Base-by-base conservation (phyloP, 2,329 filamentous ascomycete species). In the Xylariaceae sp. region DNA sequence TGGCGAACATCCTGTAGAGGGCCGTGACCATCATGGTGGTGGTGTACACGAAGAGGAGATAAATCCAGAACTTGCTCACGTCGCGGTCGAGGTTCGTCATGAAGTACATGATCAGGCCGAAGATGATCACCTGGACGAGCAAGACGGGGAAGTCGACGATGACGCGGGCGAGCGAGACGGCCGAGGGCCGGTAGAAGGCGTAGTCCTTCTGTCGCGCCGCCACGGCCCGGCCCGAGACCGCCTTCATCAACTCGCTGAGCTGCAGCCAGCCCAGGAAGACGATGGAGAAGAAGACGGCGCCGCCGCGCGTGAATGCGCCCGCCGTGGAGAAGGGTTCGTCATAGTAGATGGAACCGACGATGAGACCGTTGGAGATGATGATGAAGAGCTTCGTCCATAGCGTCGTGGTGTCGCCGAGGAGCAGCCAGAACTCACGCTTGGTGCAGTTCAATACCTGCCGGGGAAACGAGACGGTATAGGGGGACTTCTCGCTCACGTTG, bases 301-400 rank as follows among this genome's bases (percentile, higher is more conserved):
- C 69, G 15, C 69, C 68, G 0, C 69, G 64, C 3, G 65, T 57
- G 59, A 81, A 88, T 58, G 85, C 81, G 38, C 79, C 82, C 1
- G 60, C 59, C 0, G 83, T 85, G 31, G 72, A 68, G 1, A 64
- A 48, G 1, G 72, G 62, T 19, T 85, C 64, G 44, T 85, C 76
- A 52, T 88, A 86, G 63, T 92, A 92, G 13, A 92, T 69, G 2
- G 82, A 86, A 2, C 85, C 83, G 38, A 89, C 81, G 45, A 94
- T 85, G 8, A 94, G 69, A 4, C 61, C 68, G 57, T 86, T 85
- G 41, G 81, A 74, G 41, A 90, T 63, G 52, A 88, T 85, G 56
- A 88, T 87, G 61, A 88, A 84, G 43, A 84, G 72, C 50, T 90
- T 92, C 28, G 85, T 90, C 59, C 80, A 82, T 1, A 92, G 69